Base-by-base conservation (phyloP, 73 alveolate genomes). In the Symbiodinium natans region DNA sequence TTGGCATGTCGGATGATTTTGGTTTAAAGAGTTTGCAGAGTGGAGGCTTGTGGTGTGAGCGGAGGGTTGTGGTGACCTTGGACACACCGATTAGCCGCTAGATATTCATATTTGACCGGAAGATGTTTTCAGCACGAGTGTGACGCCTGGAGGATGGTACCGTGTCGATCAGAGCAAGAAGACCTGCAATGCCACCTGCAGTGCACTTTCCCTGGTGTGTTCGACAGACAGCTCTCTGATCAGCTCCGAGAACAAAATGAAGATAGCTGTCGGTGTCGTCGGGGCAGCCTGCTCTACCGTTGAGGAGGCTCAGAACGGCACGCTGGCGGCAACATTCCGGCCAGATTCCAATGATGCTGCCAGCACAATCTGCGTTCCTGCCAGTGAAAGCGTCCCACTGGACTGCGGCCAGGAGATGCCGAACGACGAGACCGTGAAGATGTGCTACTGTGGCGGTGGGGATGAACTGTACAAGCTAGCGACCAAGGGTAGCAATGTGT, bases 191-290 rank as follows among this genome's bases (percentile, higher is more conserved):
- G 94, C 59, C 38, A 56, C 84, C 33, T 87, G 94, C 68, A 82
- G 83, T 11, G 94, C 94, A 1, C 63, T 73, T 23, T 71, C 48
- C n/a, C 27, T 87, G 42, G n/a, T 40, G 29, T 87, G 94, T 59
- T 87, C 94, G 27, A n/a, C 94, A 29, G 94, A 87, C 71, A 56
- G 85, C 42, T 87, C 94, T 23, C 43, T 87, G 13, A 40, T 87
- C 54, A 87, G 94, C 94, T 56, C 94, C n/a, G 41, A 80, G 41
- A 82, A 82, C 56, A 87, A 87, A 85, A 87, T 87, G 40, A 87
- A 87, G 94, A 39, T 86, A 21, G 93, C 93, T 9, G 71, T 86
- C 41, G 41, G 83, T 13, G 83, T 17, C 8, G 36, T 86, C 10
- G 93, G 48, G 15, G 93, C 40, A 41, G 71, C 93, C 4, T 86